Percentiles rank a stretch among this genome's conserved stretches.
Evolutionary conservation across 106 monocot species (phyloP).

Genomic region (Chionographis japonica): DNA sequence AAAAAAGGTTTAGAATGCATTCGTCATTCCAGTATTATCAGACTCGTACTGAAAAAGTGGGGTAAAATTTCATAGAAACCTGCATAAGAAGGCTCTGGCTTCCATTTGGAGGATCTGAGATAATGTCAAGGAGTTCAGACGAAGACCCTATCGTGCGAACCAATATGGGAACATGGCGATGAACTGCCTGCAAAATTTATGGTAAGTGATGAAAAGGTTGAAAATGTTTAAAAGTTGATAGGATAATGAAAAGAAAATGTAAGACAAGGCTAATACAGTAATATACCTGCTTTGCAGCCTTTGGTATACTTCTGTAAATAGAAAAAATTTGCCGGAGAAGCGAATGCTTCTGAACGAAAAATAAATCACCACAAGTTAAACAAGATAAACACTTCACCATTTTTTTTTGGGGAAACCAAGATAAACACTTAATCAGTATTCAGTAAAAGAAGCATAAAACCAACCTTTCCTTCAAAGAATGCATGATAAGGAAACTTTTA

Average conservation of each 20-base stretch:
- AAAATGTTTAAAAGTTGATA: not conserved
- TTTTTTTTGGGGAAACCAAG: too few species aligned
- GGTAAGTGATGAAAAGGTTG: constrained; percentile 7
- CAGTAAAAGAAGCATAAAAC: not conserved
- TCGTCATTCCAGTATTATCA: too few species aligned
- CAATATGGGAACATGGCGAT: constrained; percentile 81
- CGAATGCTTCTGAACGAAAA: constrained; percentile 69
- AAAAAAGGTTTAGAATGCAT: not conserved
- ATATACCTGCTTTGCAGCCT: constrained; percentile 62
- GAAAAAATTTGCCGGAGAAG: constrained; percentile 74
- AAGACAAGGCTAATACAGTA: constrained; percentile 3
- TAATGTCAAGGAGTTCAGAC: constrained; percentile 62
- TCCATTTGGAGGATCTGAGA: constrained; percentile 78
- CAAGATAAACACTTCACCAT: not conserved
- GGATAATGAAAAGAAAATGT: not conserved
- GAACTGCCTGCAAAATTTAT: constrained; percentile 71
- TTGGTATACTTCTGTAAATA: constrained; percentile 58
- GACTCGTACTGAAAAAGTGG: not conserved
- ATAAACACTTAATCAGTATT: too few species aligned
- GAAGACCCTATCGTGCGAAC: constrained; percentile 77
- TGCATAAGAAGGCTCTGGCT: constrained; percentile 64
- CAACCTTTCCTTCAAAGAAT: not conserved
- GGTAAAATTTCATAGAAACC: constrained; percentile 32
- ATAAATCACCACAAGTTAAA: constrained; percentile 1
- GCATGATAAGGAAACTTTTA: not conserved